Base-by-base conservation (phyloP, 2,329 filamentous ascomycete species). In the Fusarium sp. region DNA sequence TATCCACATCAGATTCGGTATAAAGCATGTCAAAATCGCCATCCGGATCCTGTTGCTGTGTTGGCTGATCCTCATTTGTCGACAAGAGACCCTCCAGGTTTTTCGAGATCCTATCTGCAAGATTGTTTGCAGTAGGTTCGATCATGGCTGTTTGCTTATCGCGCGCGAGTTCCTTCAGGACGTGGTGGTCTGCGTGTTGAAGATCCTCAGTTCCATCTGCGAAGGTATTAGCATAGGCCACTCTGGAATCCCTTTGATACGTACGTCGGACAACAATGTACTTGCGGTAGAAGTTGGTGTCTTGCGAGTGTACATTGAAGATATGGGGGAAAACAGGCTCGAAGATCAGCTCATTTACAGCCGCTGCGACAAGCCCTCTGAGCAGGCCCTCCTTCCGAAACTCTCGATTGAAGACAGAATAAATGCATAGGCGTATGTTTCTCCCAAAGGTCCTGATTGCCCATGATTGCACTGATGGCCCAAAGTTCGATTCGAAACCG, bases 401-500 rank as follows among this genome's bases (percentile, higher is more conserved):
- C 2, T 6, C 6, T 6, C 44, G 24, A 4, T 12, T 13, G 3
- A 12, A 52, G 8, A 29, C 51, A 44, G 13, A 16, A 44, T 22
- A 18, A 9, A 44, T 44, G 6, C 41, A 44, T 3, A 16, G 20
- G 0, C 9, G 22, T 22, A 44, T 3, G 6, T 7, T 22, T 44
- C 16, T 44, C 4, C 41, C 41, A 3, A 24, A 22, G 2, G 20
- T 4, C 5, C 14, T 44, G 2, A 4, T 22, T 3, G 41, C 41
- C 41, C 41, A 44, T 1, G 41, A 44, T 0, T 44, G 41, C 3
- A 7, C 41, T 16, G 41, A 24, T 18, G 13, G 13, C 6, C 16
- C 10, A 11, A 44, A 24, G 22, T 0, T 22, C 0, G 41, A 24
- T 2, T 44, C 22, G 10, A 22, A 4, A 0, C 7, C 0, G 2